Evolutionary conservation across 2,329 filamentous ascomycete genomes (phyloP).

Genomic region (Aureobasidium sp.): DNA sequence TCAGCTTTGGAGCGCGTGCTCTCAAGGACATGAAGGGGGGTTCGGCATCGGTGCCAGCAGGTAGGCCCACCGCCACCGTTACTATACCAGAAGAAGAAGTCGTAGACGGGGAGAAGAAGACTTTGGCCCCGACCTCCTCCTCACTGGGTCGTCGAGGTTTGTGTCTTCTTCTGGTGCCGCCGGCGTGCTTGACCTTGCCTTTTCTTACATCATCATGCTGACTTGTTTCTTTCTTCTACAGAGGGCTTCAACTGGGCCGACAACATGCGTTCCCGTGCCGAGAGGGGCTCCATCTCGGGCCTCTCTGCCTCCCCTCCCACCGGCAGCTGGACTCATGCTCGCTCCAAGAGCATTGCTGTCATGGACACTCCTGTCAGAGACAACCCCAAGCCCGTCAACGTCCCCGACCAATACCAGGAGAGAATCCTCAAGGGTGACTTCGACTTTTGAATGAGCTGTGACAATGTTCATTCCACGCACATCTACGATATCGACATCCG

Average conservation of each 20-base stretch:
- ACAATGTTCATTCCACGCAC: not conserved
- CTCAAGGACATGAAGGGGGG: constrained; percentile 63
- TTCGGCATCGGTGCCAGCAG: constrained; percentile 52
- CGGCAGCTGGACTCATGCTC: constrained; percentile 46
- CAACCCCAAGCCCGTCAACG: constrained; percentile 51
- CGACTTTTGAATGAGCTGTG: constrained; percentile 2
- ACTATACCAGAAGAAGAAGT: constrained; percentile 15
- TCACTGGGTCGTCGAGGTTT: constrained; percentile 28
- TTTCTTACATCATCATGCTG: constrained; percentile 32
- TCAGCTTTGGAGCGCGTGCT: constrained; percentile 84
- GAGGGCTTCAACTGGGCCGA: constrained; percentile 97
- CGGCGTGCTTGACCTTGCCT: constrained; percentile 59
- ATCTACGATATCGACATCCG: not conserved
- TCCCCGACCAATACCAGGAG: constrained; percentile 89
- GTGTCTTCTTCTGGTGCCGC: constrained; percentile 37
- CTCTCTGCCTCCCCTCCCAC: constrained; percentile 23
- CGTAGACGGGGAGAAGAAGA: constrained; percentile 19
- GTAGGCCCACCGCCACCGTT: constrained; percentile 47
- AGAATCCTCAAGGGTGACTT: constrained; percentile 96
- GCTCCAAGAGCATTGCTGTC: constrained; percentile 60
- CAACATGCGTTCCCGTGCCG: constrained; percentile 84
- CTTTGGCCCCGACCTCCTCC: constrained; percentile 27
- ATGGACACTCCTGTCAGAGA: constrained; percentile 49
- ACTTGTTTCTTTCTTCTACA: constrained; percentile 50
- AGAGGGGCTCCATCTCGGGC: constrained; percentile 61